Evolutionary conservation across 345 rosid genomes (phyloP), one percentile per base, ranked within the genome.

Genomic region (Euclidium syriacum): DNA sequence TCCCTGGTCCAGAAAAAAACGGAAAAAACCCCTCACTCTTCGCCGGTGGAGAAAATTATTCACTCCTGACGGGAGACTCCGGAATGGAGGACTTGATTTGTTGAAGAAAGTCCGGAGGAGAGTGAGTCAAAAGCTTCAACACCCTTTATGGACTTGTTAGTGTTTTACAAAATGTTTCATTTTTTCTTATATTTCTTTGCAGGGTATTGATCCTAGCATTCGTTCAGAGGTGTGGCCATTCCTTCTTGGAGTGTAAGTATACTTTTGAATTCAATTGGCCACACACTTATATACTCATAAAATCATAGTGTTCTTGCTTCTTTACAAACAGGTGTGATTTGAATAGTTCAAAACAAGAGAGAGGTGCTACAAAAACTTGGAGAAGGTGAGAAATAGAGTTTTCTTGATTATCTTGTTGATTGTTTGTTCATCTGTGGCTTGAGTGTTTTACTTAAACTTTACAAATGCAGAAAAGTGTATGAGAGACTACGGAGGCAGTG

Each of bases 241-340:
- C 67, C 97, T 94, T 52, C 97, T 94, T 50, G 97, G 97, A 68
- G 96, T 94, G 99, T 94, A 83, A 87, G 99, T 67, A 44, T 44
- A 42, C 48, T 47, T 72, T 12, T 19, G 15, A 3, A 27, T 60
- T 60, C 65, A 26, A 15, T 56, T 26, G 18, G 23, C 12, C 10
- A 40, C 50, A 17, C 42, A 23, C 47, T 2, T n/a, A 35, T 58
- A 11, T 39, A 15, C 42, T 22, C 38, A 49, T 6, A 50, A 2
- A 39, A 8, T 2, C 10, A 10, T 25, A 3, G n/a, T 35, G 5
- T 46, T 46, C 30, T 56, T 56, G 49, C 10, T 56, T 57, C 35
- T 52, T 12, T 35, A 1, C 34, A 35, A 62, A 66, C 83, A 94
- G 99, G 58, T 87, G 75, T 54, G 92, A 85, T 29, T 82, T 94